A percentile compares a stretch with the other conserved stretches of the same genome.
Evolutionary conservation across 257 asterid genomes (phyloP).

Genomic region (Solanum clarkiae): DNA sequence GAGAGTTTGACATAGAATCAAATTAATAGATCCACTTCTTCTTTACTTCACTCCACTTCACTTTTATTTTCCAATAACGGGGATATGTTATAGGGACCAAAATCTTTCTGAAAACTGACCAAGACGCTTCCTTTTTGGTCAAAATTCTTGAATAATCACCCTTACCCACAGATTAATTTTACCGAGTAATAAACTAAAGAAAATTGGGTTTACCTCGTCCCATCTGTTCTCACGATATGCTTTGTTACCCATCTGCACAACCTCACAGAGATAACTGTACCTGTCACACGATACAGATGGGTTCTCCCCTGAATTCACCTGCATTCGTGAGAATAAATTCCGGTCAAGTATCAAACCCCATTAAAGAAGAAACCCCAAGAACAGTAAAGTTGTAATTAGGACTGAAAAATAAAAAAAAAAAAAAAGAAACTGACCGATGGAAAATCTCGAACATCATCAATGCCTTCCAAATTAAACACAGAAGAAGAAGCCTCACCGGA

Average conservation of each 20-base stretch:
- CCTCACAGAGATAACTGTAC: slow-evolving; percentile 37
- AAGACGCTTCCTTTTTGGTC: background rate
- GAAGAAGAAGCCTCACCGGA: slow-evolving; percentile 18
- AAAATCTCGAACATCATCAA: slow-evolving; percentile 56
- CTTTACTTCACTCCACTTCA: background rate
- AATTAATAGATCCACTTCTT: background rate
- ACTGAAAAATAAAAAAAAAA: background rate
- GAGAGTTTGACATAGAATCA: background rate
- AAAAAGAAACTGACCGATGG: slow-evolving; percentile 41
- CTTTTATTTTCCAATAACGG: background rate
- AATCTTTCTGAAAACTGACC: background rate
- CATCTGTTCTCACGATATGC: slow-evolving; percentile 58
- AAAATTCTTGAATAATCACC: background rate
- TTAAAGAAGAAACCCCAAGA: background rate
- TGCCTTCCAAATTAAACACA: slow-evolving; percentile 47
- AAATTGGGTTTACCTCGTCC: slow-evolving; percentile 46
- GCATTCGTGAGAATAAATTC: background rate
- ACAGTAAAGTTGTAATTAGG: background rate
- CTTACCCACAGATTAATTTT: background rate
- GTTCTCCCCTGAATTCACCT: slow-evolving; percentile 35
- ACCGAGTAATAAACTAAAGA: background rate
- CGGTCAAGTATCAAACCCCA: background rate
- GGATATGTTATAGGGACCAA: background rate
- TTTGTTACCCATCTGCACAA: slow-evolving; percentile 52
- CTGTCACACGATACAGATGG: slow-evolving; percentile 60